These are phyloP conservation scores for Actinomortierella wolfii DNA, from an alignment of 371 early-diverging fungal species.

Conservation along the genomic window DNA sequence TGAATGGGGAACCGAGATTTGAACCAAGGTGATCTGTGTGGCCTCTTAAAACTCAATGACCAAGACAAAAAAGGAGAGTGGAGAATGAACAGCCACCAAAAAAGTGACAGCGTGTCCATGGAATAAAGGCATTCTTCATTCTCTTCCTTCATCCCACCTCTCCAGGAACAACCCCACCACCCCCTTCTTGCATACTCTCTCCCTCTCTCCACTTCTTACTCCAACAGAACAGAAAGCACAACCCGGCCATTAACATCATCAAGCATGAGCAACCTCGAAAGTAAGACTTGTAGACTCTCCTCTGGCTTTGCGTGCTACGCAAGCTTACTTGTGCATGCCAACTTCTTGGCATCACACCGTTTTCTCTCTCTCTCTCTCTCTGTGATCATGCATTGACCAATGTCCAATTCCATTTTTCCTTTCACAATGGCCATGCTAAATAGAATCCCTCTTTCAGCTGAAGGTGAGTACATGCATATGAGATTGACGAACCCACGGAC, in stretches of 20 bases:
- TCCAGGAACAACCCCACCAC: not conserved
- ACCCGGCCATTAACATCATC: conserved; percentile 3
- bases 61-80: not conserved
- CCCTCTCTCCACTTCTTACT: not conserved
- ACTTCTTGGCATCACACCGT: too few species aligned
- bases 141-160: too few species aligned
- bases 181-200: not conserved
- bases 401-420: too few species aligned
- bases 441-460: too few species aligned
- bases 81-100: not conserved
- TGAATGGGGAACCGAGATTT: too few species aligned
- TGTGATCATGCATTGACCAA: not conserved
- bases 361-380: not conserved
- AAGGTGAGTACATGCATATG: too few species aligned
- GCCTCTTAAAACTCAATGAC: too few species aligned
- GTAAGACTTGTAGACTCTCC: conserved; percentile 12
- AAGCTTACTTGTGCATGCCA: too few species aligned
- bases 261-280: conserved; percentile 45
- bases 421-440: too few species aligned
- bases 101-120: not conserved
- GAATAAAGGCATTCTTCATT: not conserved
- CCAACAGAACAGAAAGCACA: too few species aligned
- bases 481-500: too few species aligned
- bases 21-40: too few species aligned
- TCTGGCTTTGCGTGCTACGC: not conserved